These are phyloP conservation scores for Rhizopogon salebrosus DNA, from an alignment of 768 basidiomycete species.

Conservation along the genomic window DNA sequence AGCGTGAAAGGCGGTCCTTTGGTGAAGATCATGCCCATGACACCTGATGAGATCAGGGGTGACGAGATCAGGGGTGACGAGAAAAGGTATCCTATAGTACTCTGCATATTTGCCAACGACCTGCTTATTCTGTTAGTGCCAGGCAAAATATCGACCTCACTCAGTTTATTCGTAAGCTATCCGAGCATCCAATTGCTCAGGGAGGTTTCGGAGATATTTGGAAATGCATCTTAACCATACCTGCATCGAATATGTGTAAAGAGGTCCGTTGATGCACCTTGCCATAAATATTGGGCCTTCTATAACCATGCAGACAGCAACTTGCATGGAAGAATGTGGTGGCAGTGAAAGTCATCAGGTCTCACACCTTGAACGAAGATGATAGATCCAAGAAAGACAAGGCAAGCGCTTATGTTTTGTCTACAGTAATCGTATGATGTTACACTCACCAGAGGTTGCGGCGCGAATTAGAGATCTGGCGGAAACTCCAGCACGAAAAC, in stretches of 20 bases:
- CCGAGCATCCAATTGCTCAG: conserved; percentile 1
- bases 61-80: not conserved
- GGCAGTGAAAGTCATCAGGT: conserved; percentile 5
- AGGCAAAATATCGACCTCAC: not conserved
- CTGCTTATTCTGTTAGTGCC: not conserved
- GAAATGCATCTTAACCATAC: not conserved
- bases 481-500: conserved; percentile 13
- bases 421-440: not conserved
- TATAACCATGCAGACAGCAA: not conserved
- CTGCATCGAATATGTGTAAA: not conserved
- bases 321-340: not conserved
- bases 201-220: conserved; percentile 6
- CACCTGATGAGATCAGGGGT: too few relatives aligned
- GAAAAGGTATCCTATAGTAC: not conserved
- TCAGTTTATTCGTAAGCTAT: not conserved
- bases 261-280: not conserved
- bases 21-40: too few relatives aligned
- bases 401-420: not conserved
- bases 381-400: conserved; percentile 1
- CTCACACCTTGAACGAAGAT: not conserved
- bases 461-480: conserved; percentile 19
- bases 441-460: conserved; percentile 8
- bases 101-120: not conserved
- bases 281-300: not conserved
- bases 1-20: not conserved